Conservation (phyloP, 2,329 filamentous ascomycete species). For the Mycocentrospora acerina region DNA sequence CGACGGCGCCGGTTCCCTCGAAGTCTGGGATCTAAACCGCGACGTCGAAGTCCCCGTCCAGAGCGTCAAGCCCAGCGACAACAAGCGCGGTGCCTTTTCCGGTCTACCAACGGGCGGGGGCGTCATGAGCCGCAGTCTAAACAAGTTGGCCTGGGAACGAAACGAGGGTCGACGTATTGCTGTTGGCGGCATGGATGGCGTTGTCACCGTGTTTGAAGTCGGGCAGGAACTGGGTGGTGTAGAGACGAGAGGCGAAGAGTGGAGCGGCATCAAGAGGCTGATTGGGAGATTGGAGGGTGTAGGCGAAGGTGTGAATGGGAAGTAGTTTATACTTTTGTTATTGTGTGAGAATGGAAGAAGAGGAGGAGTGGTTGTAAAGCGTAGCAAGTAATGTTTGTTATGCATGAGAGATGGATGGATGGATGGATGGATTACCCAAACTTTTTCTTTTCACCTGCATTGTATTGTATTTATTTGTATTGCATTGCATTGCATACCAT, state of each 20-base stretch:
- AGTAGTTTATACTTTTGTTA: slow-evolving; percentile 3
- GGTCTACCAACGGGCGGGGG: slow-evolving; percentile 48
- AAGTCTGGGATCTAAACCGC: slow-evolving; percentile 92
- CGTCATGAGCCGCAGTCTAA: slow-evolving; percentile 81
- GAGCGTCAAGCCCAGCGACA: slow-evolving; percentile 69
- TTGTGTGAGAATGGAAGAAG: no score
- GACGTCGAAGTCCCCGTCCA: slow-evolving; percentile 91
- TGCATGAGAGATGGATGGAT: no score
- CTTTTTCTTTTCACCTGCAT: no score
- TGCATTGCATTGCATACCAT: no score
- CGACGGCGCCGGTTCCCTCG: slow-evolving; percentile 86
- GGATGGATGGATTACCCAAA: no score
- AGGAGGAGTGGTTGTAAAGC: no score
- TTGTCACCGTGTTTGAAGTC: slow-evolving; percentile 91
- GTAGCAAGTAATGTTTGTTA: no score
- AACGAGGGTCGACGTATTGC: slow-evolving; percentile 84
- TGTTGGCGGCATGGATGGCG: slow-evolving; percentile 87
- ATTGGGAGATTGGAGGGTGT: slow-evolving; percentile 68
- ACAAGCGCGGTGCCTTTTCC: slow-evolving; percentile 36
- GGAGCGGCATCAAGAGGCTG: slow-evolving; percentile 89
- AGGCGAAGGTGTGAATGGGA: slow-evolving; percentile 28
- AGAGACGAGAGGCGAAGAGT: slow-evolving; percentile 86
- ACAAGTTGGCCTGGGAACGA: slow-evolving; percentile 92
- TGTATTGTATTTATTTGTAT: no score
- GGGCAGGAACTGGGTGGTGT: slow-evolving; percentile 78